A percentile compares a stretch with the other conserved stretches of the same genome.
phyloP scores from a whole-genome alignment of 2,329 filamentous ascomycete species.

The Diaporthe australafricana region DNA sequence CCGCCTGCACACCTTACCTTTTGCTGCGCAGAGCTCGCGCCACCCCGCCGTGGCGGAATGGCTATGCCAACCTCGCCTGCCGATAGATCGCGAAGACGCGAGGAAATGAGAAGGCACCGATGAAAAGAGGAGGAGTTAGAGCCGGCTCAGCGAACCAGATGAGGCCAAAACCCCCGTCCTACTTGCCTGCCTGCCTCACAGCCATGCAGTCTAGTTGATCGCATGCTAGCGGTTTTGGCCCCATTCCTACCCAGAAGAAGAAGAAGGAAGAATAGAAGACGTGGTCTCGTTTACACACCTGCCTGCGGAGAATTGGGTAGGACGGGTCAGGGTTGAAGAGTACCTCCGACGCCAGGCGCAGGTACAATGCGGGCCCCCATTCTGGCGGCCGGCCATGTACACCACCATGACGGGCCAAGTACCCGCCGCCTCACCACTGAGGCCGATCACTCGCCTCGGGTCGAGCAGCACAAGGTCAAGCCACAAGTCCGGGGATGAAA shows the following conservation, averaged over 20 bases:
- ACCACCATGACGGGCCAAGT: conserved; percentile 9
- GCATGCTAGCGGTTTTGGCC: neutral
- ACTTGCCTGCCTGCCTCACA: neutral
- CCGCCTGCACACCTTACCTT: too few relatives aligned
- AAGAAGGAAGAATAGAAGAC: neutral
- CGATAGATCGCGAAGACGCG: neutral
- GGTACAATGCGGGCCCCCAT: conserved; percentile 17
- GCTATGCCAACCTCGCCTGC: neutral
- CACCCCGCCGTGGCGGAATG: neutral
- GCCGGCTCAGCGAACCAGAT: neutral
- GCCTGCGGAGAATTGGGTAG: neutral
- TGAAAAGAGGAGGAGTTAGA: neutral
- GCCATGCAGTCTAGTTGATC: neutral
- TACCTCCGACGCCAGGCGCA: neutral
- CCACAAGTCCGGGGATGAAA: conserved; percentile 12
- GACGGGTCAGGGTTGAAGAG: neutral
- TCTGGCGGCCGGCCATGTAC: conserved; percentile 8
- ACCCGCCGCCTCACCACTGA: neutral
- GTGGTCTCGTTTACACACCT: neutral
- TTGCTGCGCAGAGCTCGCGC: neutral
- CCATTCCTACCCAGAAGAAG: neutral
- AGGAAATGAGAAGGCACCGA: neutral
- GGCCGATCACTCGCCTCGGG: neutral
- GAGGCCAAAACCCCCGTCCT: neutral
- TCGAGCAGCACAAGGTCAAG: neutral